Evolutionary conservation across 2,329 filamentous ascomycete genomes (phyloP), one percentile per base, ranked within the genome.

Genomic region (Didymella lethalis): DNA sequence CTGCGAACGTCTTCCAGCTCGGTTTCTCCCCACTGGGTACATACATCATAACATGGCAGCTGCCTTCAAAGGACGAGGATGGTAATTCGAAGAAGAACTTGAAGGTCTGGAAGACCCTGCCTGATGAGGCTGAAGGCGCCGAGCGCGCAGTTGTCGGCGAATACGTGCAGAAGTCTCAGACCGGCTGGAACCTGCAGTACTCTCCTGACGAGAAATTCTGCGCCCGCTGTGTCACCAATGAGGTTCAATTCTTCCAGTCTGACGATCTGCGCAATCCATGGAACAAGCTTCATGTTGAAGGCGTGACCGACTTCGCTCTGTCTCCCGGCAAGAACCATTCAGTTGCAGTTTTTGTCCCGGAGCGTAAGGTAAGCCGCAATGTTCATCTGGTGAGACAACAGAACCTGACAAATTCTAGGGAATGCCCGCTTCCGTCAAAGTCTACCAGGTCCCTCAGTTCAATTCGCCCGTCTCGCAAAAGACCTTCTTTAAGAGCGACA

Each of bases 401-500:
- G 25, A 23, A 5, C 56, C 62, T 70, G 59, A 72, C 63, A 53
- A 20, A 18, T 38, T 36, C 45, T 66, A 96, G 91, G 94, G 95
- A 50, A 91, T 93, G 86, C 95, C 95, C 34, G 93, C 95, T 54
- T 87, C 91, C 1, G 93, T 98, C 77, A 96, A 96, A 80, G 91
- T 98, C 61, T 99, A 90, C 82, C 92, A 94, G 67, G 91, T 98
- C 34, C 94, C 95, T 41, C 85, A 95, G 69, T 98, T 98, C 80
- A 85, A 81, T 64, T 83, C 82, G 52, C 89, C 93, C 4, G 88
- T 97, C 48, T 97, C 94, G 38, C 94, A 98, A 77, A 99, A 99
- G 88, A 97, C 90, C 1, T 99, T 99, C 77, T 99, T 93, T 87
- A 99, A 99, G 83, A 93, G 93, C 64, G 95, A 99, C 83, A 98